Evolutionary conservation across 352 stramenopile species (phyloP).

Genomic region (Blastocystis sp.): DNA sequence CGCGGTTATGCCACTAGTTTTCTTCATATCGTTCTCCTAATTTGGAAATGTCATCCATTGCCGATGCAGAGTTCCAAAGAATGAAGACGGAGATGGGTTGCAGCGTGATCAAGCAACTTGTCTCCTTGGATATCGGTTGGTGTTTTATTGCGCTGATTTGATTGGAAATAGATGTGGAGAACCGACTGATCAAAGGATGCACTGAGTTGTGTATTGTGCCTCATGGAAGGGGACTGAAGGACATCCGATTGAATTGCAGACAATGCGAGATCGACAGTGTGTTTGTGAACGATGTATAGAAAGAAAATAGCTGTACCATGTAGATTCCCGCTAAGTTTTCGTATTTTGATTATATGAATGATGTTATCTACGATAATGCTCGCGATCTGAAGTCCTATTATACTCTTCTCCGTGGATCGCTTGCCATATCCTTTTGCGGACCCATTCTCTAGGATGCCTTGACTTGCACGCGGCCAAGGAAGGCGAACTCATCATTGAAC

Average conservation of each 20-base stretch:
- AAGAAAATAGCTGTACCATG: too few species aligned
- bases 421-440: conserved; percentile 24
- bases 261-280: background rate
- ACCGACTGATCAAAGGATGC: background rate
- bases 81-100: conserved; percentile 22
- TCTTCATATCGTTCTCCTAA: background rate
- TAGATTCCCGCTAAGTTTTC: conserved; percentile 27
- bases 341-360: conserved; percentile 1
- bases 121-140: conserved; percentile 3
- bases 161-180: conserved; percentile 3
- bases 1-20: too few species aligned
- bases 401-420: background rate
- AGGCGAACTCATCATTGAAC: conserved; percentile 21
- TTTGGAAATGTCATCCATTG: background rate
- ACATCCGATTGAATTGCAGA: conserved; percentile 19
- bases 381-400: conserved; percentile 16
- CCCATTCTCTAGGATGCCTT: background rate
- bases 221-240: background rate
- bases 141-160: background rate
- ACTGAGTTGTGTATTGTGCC: background rate
- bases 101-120: background rate
- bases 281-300: conserved; percentile 25
- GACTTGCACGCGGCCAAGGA: conserved; percentile 1
- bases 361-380: conserved; percentile 2
- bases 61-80: background rate